Base-by-base conservation (phyloP, 1,139 yeast species). In the Suhomyces wounanorum region DNA sequence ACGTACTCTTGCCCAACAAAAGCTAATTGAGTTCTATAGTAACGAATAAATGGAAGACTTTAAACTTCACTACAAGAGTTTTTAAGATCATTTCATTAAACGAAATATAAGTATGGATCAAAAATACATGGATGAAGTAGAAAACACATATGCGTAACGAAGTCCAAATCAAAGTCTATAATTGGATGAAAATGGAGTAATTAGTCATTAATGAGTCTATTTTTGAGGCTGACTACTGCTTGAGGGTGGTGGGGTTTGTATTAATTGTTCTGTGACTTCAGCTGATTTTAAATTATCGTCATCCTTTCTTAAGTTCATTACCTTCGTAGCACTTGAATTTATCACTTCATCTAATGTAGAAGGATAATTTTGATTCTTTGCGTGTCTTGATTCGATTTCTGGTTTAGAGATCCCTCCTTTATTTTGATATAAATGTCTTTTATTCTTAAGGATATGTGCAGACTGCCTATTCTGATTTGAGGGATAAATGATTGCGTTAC, bases 1-100 rank as follows among this genome's bases (percentile, higher is more conserved):
- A 43, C 59, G 72, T 37, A 55, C 75, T 2, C 49, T 59, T 2
- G 72, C 78, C 0, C 78, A 75, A 49, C 67, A 61, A 48, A 73
- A 68, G 50, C 57, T 76, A 45, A 66, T 75, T 5, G 75, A 73
- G 49, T 70, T 71, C 52, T 75, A 18, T 28, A n/a, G 30, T 23
- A 37, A 37, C 16, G 40, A 23, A 39, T 14, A 25, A 21, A 25
- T 16, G 13, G 10, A 5, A 8, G 14, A 14, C 11, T 31, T 14
- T 11, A n/a, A 3, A 8, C 4, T 8, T 2, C 4, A 33, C 11
- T 9, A 39, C 31, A 36, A 43, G 37, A 28, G 11, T 10, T 16
- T 14, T 28, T 30, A 26, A 7, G 13, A 25, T 40, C 48, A 41
- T 45, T 40, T 45, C 49, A 48, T 46, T 48, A 41, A 25, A 38